phyloP scores from a whole-genome alignment of 306 rosid species.

The Acacia acuminata region DNA sequence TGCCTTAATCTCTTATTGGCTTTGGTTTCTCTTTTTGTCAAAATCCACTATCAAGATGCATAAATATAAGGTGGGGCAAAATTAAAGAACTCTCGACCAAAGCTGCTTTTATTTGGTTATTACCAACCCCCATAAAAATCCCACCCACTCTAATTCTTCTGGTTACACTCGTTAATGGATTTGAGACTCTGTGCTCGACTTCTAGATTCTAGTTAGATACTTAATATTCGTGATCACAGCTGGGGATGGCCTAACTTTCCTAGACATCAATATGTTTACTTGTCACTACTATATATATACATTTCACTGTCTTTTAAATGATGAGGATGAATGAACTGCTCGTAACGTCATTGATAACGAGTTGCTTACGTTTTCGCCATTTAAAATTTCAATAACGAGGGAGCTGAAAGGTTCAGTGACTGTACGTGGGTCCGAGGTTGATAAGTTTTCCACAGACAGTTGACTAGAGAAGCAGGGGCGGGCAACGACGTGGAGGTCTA shows the following conservation, averaged over 20 bases:
- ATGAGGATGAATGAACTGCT: not conserved
- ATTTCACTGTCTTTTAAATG: not conserved
- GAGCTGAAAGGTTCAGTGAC: not conserved
- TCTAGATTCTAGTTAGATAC: not conserved
- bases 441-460: not conserved
- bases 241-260: not conserved
- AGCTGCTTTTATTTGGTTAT: not conserved
- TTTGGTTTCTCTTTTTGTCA: not conserved
- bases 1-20: not conserved
- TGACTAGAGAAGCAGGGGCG: not conserved
- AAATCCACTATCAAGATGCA: not conserved
- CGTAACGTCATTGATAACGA: not conserved
- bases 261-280: not conserved
- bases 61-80: no score
- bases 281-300: not conserved
- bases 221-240: no score
- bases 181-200: not conserved
- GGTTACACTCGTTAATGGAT: not conserved
- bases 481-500: not conserved
- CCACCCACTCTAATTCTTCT: not conserved
- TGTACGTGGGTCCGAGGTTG: not conserved
- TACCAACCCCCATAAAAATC: not conserved
- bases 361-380: not conserved
- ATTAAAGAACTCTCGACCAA: no score
- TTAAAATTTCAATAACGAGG: not conserved